Evolutionary conservation across 148 eudicot species (phyloP).

Genomic region (Chenopodium berlandieri): DNA sequence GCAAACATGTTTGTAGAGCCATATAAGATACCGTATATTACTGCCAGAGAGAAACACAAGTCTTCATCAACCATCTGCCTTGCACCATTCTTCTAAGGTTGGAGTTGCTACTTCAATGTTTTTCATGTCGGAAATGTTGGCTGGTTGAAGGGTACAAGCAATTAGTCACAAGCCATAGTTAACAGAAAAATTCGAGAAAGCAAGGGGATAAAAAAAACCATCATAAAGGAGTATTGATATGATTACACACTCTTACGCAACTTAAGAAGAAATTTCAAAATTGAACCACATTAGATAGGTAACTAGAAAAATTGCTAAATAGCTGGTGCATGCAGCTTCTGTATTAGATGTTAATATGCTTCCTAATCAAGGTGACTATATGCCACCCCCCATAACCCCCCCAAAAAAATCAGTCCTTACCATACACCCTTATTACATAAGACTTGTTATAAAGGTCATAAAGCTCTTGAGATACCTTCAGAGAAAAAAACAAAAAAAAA

Average conservation of each 20-base stretch:
- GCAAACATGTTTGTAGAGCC: no score
- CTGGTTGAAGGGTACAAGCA: constrained; percentile 37
- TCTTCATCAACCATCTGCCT: constrained; percentile 26
- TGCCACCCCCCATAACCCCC: neutral
- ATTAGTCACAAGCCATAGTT: constrained; percentile 26
- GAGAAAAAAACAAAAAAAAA: no score
- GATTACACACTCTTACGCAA: neutral
- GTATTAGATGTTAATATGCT: no score
- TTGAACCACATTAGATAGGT: neutral
- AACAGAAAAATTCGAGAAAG: neutral
- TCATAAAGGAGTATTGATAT: no score
- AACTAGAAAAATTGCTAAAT: neutral
- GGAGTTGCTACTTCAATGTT: constrained; percentile 78
- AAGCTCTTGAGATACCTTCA: neutral
- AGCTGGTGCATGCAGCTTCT: neutral
- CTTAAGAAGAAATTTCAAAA: neutral
- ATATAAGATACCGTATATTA: neutral
- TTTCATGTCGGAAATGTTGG: constrained; percentile 73
- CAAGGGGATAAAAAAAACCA: neutral
- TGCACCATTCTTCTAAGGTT: constrained; percentile 73
- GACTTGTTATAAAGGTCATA: neutral
- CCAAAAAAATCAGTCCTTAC: neutral
- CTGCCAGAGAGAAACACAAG: neutral
- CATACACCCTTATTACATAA: neutral
- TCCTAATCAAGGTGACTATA: neutral